A percentile compares a stretch with the other conserved stretches of the same genome.
Evolutionary conservation across 345 rosid genomes (phyloP).

Genomic region (Arabidopsis suecica): DNA sequence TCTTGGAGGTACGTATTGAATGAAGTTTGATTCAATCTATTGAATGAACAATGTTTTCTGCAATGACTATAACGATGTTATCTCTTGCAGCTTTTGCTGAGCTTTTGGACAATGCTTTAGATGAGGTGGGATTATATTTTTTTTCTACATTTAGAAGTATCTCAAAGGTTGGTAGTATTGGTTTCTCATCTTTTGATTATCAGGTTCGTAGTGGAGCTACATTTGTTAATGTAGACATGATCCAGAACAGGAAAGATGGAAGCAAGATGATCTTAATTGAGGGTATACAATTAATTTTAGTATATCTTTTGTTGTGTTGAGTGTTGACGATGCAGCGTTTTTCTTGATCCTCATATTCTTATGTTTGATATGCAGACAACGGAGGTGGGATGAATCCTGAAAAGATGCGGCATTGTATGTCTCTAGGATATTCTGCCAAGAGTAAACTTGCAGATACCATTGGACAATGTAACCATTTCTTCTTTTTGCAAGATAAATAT

Average conservation of each 20-base stretch:
- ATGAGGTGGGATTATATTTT: slow-evolving; percentile 60
- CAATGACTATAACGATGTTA: neutral
- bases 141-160: neutral
- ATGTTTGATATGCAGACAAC: slow-evolving; percentile 58
- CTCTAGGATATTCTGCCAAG: slow-evolving; percentile 86
- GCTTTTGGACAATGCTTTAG: slow-evolving; percentile 87
- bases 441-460: slow-evolving; percentile 82
- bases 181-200: slow-evolving; percentile 9
- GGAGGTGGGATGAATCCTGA: slow-evolving; percentile 99
- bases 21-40: neutral
- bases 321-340: slow-evolving; percentile 1
- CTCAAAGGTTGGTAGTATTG: neutral
- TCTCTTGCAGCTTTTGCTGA: slow-evolving; percentile 79
- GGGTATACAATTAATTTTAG: slow-evolving; percentile 51
- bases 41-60: neutral
- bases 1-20: slow-evolving; percentile 70
- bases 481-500: neutral
- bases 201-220: slow-evolving; percentile 85
- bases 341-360: neutral
- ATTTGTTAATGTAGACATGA: slow-evolving; percentile 68
- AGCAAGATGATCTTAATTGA: slow-evolving; percentile 75
- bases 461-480: slow-evolving; percentile 69
- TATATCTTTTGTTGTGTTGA: neutral
- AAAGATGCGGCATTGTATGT: slow-evolving; percentile 84
- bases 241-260: slow-evolving; percentile 67